Evolutionary conservation across 805 yeast genomes (phyloP).

Genomic region (Pichia nakasei): DNA sequence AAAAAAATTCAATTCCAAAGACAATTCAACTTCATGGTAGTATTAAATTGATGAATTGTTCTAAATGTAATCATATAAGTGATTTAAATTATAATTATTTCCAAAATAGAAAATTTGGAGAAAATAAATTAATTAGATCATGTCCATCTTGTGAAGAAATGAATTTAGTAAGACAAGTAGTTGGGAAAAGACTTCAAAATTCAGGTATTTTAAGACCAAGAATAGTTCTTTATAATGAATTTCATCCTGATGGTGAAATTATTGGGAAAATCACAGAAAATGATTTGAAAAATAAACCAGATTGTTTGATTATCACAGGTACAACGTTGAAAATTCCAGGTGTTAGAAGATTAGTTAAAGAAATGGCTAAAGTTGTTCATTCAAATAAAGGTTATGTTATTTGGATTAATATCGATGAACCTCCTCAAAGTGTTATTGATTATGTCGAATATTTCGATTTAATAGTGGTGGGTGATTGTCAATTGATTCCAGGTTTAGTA

Average conservation of each 20-base stretch:
- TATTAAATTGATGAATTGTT: conserved; percentile 61
- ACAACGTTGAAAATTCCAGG: conserved; percentile 80
- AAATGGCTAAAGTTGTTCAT: conserved; percentile 49
- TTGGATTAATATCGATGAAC: conserved; percentile 54
- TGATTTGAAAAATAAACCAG: conserved; percentile 61
- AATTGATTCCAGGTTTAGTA: conserved; percentile 34
- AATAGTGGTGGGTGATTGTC: conserved; percentile 59
- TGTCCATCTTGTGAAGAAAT: conserved; percentile 61
- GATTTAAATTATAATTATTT: conserved; percentile 47
- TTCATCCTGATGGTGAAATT: conserved; percentile 81
- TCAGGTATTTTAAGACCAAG: conserved; percentile 56
- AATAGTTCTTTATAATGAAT: conserved; percentile 63
- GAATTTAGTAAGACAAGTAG: conserved; percentile 45
- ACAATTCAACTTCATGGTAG: conserved; percentile 84
- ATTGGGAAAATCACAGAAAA: conserved; percentile 67
- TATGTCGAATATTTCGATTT: conserved; percentile 47
- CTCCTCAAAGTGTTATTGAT: conserved; percentile 40
- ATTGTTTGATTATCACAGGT: conserved; percentile 73
- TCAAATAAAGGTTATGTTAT: conserved; percentile 49
- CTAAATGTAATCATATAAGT: conserved; percentile 59
- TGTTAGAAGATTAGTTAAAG: conserved; percentile 51
- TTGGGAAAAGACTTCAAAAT: conserved; percentile 59
- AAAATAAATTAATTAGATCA: conserved; percentile 32
- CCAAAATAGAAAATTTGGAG: conserved; percentile 13
- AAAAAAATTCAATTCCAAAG: conserved; percentile 31